Conservation (phyloP, 106 monocot species). For the Alisma plantagoaquatica region DNA sequence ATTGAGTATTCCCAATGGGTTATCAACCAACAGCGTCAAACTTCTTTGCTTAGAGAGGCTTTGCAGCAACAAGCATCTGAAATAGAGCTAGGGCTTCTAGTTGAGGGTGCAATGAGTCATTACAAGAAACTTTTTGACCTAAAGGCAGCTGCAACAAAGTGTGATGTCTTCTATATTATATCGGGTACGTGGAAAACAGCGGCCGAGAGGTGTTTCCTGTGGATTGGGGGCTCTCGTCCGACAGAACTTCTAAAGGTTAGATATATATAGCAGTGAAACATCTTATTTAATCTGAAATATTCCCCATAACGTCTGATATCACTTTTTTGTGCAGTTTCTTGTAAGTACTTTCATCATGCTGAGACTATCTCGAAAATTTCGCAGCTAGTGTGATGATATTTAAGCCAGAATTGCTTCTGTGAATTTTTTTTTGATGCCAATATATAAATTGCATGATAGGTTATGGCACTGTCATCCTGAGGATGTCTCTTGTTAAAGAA, state of each 20-base stretch:
- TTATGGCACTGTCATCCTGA: too few species aligned
- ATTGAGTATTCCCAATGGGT: slow-evolving; percentile 86
- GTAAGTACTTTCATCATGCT: neutral
- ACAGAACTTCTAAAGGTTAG: slow-evolving; percentile 88
- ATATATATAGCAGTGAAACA: neutral
- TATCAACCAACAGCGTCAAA: slow-evolving; percentile 61
- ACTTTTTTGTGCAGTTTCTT: too few species aligned
- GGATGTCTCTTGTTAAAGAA: too few species aligned
- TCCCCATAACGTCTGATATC: too few species aligned
- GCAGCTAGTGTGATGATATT: neutral
- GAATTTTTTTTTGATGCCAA: neutral
- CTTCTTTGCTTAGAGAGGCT: slow-evolving; percentile 43
- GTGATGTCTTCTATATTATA: slow-evolving; percentile 89
- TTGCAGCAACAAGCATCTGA: slow-evolving; percentile 63
- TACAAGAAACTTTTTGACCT: slow-evolving; percentile 63
- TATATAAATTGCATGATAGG: neutral
- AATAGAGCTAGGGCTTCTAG: slow-evolving; percentile 63
- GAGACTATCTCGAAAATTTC: neutral
- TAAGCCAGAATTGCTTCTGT: neutral
- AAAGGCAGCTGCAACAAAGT: slow-evolving; percentile 59
- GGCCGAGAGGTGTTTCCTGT: slow-evolving; percentile 72
- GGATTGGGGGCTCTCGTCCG: slow-evolving; percentile 95
- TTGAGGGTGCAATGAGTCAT: slow-evolving; percentile 55
- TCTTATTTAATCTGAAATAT: neutral
- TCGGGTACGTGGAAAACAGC: slow-evolving; percentile 86